phyloP scores from a whole-genome alignment of 2,329 filamentous ascomycete species.

The Colletotrichum tofieldiae region DNA sequence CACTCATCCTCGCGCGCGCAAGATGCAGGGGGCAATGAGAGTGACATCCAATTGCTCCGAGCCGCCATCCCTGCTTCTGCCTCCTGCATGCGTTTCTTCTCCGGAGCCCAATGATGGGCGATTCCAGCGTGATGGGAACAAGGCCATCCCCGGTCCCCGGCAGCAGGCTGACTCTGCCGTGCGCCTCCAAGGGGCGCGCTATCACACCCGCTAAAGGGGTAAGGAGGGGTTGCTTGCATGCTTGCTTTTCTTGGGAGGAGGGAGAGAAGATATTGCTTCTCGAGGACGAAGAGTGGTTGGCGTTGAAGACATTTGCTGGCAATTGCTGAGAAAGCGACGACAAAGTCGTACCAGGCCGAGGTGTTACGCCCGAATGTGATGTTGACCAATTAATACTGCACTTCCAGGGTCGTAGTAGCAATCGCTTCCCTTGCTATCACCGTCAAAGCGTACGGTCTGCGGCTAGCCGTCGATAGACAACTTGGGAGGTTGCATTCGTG shows the following conservation, averaged over 20 bases:
- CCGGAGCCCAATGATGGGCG: constrained; percentile 14
- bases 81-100: constrained; percentile 4
- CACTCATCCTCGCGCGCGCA: background rate
- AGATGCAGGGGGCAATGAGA: constrained; percentile 1
- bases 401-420: background rate
- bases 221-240: background rate
- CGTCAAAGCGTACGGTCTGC: constrained; percentile 19
- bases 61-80: constrained; percentile 25
- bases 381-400: background rate
- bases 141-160: constrained; percentile 24
- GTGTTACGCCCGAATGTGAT: background rate
- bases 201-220: constrained; percentile 29
- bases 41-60: constrained; percentile 32
- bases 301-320: constrained; percentile 10
- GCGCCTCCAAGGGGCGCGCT: constrained; percentile 9
- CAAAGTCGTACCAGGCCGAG: background rate
- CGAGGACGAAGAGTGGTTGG: background rate
- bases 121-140: constrained; percentile 32
- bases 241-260: background rate
- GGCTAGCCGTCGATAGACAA: constrained; percentile 3
- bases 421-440: constrained; percentile 2
- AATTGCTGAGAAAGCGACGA: background rate
- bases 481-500: constrained; percentile 14
- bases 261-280: background rate
- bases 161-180: constrained; percentile 37